phyloP scores from a whole-genome alignment of 768 basidiomycete species.

The Hericium rajendrae region DNA sequence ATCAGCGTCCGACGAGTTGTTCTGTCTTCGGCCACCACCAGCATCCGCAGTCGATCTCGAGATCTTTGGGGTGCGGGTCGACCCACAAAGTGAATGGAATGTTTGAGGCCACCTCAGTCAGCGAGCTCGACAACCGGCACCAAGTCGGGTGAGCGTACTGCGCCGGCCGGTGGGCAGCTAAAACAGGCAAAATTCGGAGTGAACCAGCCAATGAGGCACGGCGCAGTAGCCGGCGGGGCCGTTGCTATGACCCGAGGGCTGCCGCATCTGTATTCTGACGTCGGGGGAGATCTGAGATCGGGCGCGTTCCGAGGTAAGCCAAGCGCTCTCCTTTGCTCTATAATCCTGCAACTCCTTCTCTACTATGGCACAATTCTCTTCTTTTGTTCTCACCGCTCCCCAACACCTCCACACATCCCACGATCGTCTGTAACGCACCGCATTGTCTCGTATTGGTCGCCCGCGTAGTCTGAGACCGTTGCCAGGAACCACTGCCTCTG shows the following conservation, averaged over 20 bases:
- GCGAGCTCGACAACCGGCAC: too few species aligned
- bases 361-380: too few species aligned
- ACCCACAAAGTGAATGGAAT: too few species aligned
- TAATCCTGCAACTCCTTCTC: too few species aligned
- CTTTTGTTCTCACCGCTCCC: too few species aligned
- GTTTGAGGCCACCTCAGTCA: too few species aligned
- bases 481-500: not conserved
- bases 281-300: not conserved
- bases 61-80: too few species aligned
- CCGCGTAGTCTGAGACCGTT: not conserved
- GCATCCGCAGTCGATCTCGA: too few species aligned
- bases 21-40: too few species aligned
- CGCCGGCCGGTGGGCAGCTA: not conserved
- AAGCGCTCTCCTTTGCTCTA: not conserved
- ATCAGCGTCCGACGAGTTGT: too few species aligned
- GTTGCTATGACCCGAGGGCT: not conserved
- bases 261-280: not conserved
- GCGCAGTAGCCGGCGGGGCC: not conserved
- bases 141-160: not conserved
- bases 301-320: not conserved
- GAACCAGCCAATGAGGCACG: not conserved
- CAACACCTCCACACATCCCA: too few species aligned
- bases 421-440: too few species aligned
- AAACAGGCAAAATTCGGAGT: not conserved
- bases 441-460: not conserved